phyloP scores from a whole-genome alignment of 805 yeast species.

The Scheffersomyces lignosus region DNA sequence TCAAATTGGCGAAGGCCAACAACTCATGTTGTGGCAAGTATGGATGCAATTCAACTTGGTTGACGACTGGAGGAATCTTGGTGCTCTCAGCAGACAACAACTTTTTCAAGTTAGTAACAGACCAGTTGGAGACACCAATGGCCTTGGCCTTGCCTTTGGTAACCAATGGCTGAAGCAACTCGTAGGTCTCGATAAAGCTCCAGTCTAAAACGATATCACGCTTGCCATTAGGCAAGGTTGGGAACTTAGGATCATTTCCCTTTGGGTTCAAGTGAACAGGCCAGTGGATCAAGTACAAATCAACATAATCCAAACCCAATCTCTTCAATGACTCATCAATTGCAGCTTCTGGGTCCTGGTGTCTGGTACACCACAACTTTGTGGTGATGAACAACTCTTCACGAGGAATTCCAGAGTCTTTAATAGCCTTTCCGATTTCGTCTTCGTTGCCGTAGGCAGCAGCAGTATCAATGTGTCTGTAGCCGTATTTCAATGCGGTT shows the following conservation, averaged over 20 bases:
- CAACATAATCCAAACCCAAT: conserved; percentile 72
- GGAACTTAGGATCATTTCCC: conserved; percentile 19
- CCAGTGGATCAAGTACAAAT: conserved; percentile 79
- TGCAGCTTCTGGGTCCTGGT: conserved; percentile 51
- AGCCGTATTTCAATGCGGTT: conserved; percentile 63
- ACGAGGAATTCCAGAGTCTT: conserved; percentile 61
- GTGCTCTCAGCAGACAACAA: conserved; percentile 23
- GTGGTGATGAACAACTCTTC: conserved; percentile 68
- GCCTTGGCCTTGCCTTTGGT: conserved; percentile 23
- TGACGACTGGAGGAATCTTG: conserved; percentile 27
- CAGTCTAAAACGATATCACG: conserved; percentile 29
- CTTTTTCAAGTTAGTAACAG: conserved; percentile 25
- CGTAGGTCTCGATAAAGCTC: conserved; percentile 35
- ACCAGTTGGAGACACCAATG: conserved; percentile 38
- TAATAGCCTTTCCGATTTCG: conserved; percentile 55
- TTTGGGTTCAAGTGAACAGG: conserved; percentile 56
- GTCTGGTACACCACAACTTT: conserved; percentile 59
- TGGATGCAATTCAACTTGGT: conserved; percentile 39
- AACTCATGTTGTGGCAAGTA: conserved; percentile 29
- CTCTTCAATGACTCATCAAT: conserved; percentile 58
- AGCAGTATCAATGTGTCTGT: conserved; percentile 78
- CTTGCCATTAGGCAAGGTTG: conserved; percentile 34
- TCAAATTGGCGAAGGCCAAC: conserved; percentile 8
- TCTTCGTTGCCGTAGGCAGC: conserved; percentile 64
- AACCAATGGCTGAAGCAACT: conserved; percentile 30